phyloP scores from a whole-genome alignment of 2,329 filamentous ascomycete genomes.

The Botryotinia calthae region DNA sequence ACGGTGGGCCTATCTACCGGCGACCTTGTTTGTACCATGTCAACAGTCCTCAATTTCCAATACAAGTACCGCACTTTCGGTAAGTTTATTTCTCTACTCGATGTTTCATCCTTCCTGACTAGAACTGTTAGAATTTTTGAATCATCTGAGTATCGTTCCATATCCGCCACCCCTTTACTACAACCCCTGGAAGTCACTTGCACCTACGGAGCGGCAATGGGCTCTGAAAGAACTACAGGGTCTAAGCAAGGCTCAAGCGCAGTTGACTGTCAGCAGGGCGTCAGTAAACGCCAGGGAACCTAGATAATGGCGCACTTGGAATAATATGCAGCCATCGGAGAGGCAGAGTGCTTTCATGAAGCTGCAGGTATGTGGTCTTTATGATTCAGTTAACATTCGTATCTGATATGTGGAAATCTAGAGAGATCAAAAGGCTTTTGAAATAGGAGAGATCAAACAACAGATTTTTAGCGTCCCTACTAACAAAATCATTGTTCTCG shows the following conservation, averaged over 20 bases:
- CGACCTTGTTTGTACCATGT: too few relatives aligned
- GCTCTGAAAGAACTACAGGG: slow-evolving; percentile 12
- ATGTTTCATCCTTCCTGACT: not conserved
- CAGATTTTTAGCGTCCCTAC: not conserved
- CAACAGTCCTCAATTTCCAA: not conserved
- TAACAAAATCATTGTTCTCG: not conserved
- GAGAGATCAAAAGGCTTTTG: not conserved
- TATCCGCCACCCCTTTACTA: slow-evolving; percentile 11
- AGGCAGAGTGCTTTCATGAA: not conserved
- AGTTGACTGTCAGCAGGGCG: too few relatives aligned
- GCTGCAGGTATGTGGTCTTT: slow-evolving; percentile 14
- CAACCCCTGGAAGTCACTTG: slow-evolving; percentile 16
- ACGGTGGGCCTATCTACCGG: not conserved
- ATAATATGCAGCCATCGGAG: slow-evolving; percentile 11
- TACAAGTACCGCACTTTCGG: not conserved
- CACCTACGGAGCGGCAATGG: not conserved
- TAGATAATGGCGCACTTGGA: slow-evolving; percentile 20
- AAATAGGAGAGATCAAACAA: slow-evolving; percentile 3
- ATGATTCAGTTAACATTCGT: too few relatives aligned
- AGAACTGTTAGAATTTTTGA: not conserved
- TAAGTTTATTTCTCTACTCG: not conserved
- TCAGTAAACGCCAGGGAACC: not conserved
- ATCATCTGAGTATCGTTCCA: not conserved
- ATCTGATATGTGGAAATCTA: not conserved
- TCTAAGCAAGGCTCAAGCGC: too few relatives aligned